These are phyloP conservation scores for Colletotrichum tropicicola DNA, from an alignment of 2,329 filamentous ascomycete species.

Conservation along the genomic window DNA sequence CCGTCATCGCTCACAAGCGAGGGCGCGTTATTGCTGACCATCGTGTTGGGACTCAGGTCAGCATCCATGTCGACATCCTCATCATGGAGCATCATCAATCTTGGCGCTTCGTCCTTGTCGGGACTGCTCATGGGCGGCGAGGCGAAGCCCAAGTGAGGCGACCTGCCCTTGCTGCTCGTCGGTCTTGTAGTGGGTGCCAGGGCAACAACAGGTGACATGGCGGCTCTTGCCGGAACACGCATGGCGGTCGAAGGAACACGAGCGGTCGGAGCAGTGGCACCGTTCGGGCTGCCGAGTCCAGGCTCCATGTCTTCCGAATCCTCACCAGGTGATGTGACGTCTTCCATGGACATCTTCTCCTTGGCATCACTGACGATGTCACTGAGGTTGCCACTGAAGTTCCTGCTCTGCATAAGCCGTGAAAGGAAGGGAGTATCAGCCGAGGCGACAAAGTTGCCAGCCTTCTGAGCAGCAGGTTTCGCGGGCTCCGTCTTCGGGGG, in stretches of 20 bases:
- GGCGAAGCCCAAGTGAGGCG: slow-evolving; percentile 49
- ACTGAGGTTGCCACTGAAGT: slow-evolving; percentile 67
- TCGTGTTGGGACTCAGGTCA: slow-evolving; percentile 74
- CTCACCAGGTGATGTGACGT: slow-evolving; percentile 59
- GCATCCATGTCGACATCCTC: slow-evolving; percentile 66
- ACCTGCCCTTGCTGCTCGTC: slow-evolving; percentile 65
- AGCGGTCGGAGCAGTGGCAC: slow-evolving; percentile 40
- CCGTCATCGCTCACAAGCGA: slow-evolving; percentile 84
- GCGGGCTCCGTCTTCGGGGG: slow-evolving; percentile 36
- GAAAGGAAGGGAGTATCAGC: slow-evolving; percentile 74
- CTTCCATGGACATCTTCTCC: slow-evolving; percentile 59
- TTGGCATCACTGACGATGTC: slow-evolving; percentile 68
- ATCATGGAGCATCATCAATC: slow-evolving; percentile 46
- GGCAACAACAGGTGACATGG: slow-evolving; percentile 59
- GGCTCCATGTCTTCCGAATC: slow-evolving; percentile 61
- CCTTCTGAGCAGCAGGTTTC: slow-evolving; percentile 36
- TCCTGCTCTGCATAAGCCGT: slow-evolving; percentile 68
- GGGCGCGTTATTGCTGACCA: slow-evolving; percentile 79
- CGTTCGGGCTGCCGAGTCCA: slow-evolving; percentile 35
- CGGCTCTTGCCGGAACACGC: slow-evolving; percentile 67
- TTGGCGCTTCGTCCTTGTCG: slow-evolving; percentile 35
- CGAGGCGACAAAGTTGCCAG: slow-evolving; percentile 58
- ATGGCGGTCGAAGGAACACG: slow-evolving; percentile 44
- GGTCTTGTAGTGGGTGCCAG: slow-evolving; percentile 53
- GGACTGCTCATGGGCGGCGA: slow-evolving; percentile 40